phyloP scores from a whole-genome alignment of 192 early-diverging fungal genomes.

The Chytriomyces confervae region DNA sequence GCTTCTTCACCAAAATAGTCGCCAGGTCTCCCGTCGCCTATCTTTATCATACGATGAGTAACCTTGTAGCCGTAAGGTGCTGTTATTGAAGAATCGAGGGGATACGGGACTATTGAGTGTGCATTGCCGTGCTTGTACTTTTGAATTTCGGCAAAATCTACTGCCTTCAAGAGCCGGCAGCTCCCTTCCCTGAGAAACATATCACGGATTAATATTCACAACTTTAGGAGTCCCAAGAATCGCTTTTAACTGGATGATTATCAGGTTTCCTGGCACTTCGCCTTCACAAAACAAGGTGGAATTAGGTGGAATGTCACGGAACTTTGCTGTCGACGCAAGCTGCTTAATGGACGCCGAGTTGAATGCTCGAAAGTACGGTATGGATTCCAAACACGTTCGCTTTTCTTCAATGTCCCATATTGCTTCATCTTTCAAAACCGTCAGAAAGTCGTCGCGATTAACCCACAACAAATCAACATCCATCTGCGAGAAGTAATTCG shows the following conservation, averaged over 20 bases:
- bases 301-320: conserved; percentile 32
- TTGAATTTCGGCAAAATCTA: conserved; percentile 18
- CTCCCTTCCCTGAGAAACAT: conserved; percentile 22
- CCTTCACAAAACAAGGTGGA: conserved; percentile 25
- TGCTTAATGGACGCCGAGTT: neutral
- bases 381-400: conserved; percentile 12
- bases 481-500: neutral
- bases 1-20: conserved; percentile 33
- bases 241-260: conserved; percentile 17
- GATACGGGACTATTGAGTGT: conserved; percentile 10
- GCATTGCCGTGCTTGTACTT: conserved; percentile 3
- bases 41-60: neutral
- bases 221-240: neutral
- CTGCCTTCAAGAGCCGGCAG: conserved; percentile 25
- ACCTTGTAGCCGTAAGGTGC: conserved; percentile 9
- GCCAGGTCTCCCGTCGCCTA: neutral
- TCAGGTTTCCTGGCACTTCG: conserved; percentile 6
- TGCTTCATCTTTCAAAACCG: conserved; percentile 26
- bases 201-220: neutral
- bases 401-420: conserved; percentile 30
- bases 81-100: neutral
- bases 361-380: conserved; percentile 20
- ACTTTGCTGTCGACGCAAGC: conserved; percentile 20
- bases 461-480: conserved; percentile 27
- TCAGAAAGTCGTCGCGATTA: conserved; percentile 30